Percentiles rank a stretch among this genome's conserved stretches.
phyloP scores from a whole-genome alignment of 257 asterid genomes.

The Nemophila menziesii region DNA sequence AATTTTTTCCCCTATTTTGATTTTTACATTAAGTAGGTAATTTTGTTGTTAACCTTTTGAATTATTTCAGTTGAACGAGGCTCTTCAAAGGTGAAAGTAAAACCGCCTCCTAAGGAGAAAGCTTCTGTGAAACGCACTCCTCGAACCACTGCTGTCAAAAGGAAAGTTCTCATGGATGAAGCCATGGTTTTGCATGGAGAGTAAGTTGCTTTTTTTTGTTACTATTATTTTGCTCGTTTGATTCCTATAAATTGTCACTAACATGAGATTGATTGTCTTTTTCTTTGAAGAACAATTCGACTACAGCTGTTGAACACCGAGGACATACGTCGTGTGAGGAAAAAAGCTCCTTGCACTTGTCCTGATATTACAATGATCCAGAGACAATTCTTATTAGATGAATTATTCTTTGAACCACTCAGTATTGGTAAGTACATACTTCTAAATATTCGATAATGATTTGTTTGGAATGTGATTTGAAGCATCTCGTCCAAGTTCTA shows the following conservation, averaged over 20 bases:
- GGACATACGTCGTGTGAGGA: constrained; percentile 73
- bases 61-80: constrained; percentile 55
- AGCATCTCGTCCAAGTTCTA: background rate
- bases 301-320: constrained; percentile 56
- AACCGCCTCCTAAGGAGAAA: constrained; percentile 53
- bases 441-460: constrained; percentile 2
- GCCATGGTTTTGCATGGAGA: constrained; percentile 91
- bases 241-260: constrained; percentile 6
- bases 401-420: constrained; percentile 40
- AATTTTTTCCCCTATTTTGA: constrained; percentile 9
- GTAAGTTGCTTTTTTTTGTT: background rate
- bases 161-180: constrained; percentile 86
- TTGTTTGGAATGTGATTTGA: background rate
- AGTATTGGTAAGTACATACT: constrained; percentile 41
- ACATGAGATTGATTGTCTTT: constrained; percentile 12
- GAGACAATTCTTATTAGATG: constrained; percentile 56
- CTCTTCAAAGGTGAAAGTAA: constrained; percentile 69
- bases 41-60: constrained; percentile 5
- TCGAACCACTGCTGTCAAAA: constrained; percentile 49
- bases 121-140: constrained; percentile 60
- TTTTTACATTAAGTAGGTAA: constrained; percentile 1
- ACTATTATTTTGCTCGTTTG: background rate
- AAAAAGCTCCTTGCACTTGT: constrained; percentile 80
- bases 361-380: constrained; percentile 57
- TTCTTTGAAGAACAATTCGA: constrained; percentile 48